These are phyloP conservation scores for Cenchrus purpureus DNA, from an alignment of 176 grass and related monocot genomes.

Conservation along the genomic window DNA sequence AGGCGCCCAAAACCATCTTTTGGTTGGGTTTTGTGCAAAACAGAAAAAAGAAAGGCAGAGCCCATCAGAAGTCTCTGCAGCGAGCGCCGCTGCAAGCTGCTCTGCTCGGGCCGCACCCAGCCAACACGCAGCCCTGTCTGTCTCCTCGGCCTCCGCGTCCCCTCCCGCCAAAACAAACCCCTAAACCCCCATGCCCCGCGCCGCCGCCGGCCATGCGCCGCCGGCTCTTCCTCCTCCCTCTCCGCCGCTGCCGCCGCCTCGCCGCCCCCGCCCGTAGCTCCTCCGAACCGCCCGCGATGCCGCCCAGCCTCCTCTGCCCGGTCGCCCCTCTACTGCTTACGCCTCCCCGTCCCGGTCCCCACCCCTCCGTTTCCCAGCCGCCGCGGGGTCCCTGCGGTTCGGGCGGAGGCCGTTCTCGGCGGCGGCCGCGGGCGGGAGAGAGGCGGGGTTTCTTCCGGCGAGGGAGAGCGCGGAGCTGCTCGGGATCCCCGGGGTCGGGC, in stretches of 20 bases:
- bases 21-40: not conserved
- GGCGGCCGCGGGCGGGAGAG: not conserved
- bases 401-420: not conserved
- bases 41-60: not conserved
- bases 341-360: not conserved
- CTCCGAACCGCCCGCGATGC: slow-evolving; percentile 3
- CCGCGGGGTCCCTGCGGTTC: not conserved
- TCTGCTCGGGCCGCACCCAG: not conserved
- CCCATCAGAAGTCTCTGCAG: too few relatives aligned
- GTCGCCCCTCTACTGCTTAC: not conserved
- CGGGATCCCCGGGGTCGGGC: slow-evolving; percentile 61
- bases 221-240: not conserved
- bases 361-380: not conserved
- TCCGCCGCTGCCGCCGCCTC: not conserved
- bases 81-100: not conserved
- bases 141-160: not conserved
- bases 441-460: slow-evolving; percentile 14
- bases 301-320: not conserved
- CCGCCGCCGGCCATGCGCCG: slow-evolving; percentile 34
- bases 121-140: not conserved
- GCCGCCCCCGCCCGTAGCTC: not conserved
- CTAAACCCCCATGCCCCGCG: not conserved
- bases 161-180: slow-evolving; percentile 30
- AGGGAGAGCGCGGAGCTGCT: slow-evolving; percentile 56
- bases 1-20: too few relatives aligned